Conservation (phyloP, 2,329 filamentous ascomycete genomes). For the Rhinocladiella mackenziei region DNA sequence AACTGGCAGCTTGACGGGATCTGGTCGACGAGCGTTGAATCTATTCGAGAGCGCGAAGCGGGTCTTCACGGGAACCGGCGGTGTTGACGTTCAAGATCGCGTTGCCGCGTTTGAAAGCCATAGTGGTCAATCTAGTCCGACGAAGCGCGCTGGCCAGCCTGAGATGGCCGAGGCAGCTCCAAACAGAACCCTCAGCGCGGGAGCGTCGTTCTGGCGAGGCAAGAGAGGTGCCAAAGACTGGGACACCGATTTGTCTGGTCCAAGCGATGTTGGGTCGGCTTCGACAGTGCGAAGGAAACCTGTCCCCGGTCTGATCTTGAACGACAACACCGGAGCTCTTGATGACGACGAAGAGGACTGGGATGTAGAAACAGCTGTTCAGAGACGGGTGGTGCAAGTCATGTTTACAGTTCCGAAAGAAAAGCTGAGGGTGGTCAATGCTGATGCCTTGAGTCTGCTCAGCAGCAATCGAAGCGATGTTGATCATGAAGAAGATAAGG, state of each 20-base stretch:
- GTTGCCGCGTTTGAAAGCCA: constrained; percentile 19
- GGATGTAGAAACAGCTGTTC: constrained; percentile 71
- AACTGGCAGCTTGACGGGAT: constrained; percentile 54
- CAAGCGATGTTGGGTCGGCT: constrained; percentile 33
- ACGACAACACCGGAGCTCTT: constrained; percentile 20
- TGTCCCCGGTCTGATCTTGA: constrained; percentile 23
- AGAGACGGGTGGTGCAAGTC: constrained; percentile 69
- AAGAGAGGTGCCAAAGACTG: constrained; percentile 53
- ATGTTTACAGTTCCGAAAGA: constrained; percentile 94
- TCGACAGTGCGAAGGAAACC: constrained; percentile 35
- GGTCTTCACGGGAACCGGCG: constrained; percentile 50
- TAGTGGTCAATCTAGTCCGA: constrained; percentile 23
- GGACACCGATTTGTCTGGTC: constrained; percentile 37
- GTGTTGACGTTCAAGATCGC: constrained; percentile 32
- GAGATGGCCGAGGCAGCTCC: constrained; percentile 33
- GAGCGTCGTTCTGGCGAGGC: constrained; percentile 45
- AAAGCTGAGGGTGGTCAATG: constrained; percentile 83
- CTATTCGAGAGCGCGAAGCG: constrained; percentile 67
- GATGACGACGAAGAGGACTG: constrained; percentile 54
- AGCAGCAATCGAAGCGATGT: constrained; percentile 30
- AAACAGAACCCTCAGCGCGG: constrained; percentile 47
- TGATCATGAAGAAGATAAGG: constrained; percentile 24
- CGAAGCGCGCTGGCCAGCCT: constrained; percentile 17
- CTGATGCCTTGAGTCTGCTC: constrained; percentile 46
- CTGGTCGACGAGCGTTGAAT: constrained; percentile 57